These are phyloP conservation scores for Cercospora nicotianae DNA, from an alignment of 2,329 filamentous ascomycete species.

Conservation along the genomic window DNA sequence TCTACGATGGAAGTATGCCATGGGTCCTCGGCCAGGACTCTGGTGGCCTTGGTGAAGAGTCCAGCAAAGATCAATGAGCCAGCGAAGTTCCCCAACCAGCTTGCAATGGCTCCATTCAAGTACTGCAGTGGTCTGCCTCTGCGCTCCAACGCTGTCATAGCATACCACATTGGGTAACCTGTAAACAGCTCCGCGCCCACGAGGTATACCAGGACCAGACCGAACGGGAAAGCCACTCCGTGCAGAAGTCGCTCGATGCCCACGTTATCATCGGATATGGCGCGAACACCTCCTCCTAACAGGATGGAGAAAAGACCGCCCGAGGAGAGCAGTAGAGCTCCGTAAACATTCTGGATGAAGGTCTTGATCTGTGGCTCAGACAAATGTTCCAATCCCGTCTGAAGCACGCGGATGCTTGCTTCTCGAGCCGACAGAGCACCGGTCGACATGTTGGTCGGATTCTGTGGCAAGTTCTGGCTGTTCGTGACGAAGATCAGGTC, in stretches of 20 bases:
- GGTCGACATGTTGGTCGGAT: not conserved
- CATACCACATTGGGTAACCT: constrained; percentile 37
- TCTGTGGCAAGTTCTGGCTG: not conserved
- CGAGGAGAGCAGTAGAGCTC: constrained; percentile 32
- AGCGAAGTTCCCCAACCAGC: constrained; percentile 30
- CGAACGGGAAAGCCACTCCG: constrained; percentile 31
- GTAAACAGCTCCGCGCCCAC: constrained; percentile 36
- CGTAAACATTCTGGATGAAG: constrained; percentile 35
- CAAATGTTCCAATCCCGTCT: constrained; percentile 31
- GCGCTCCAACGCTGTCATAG: constrained; percentile 31
- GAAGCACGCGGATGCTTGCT: constrained; percentile 26
- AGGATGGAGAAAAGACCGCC: constrained; percentile 30
- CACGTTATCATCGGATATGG: constrained; percentile 24
- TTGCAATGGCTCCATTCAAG: constrained; percentile 18
- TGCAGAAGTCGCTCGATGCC: constrained; percentile 31
- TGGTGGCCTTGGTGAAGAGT: constrained; percentile 25
- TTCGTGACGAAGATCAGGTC: not conserved
- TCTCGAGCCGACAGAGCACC: constrained; percentile 29
- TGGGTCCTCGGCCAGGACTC: constrained; percentile 27
- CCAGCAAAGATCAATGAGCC: constrained; percentile 26
- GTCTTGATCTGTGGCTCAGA: constrained; percentile 25
- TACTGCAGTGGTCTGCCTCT: constrained; percentile 27
- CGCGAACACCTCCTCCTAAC: constrained; percentile 26
- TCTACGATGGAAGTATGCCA: constrained; percentile 27
- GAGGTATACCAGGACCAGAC: constrained; percentile 34